Evolutionary conservation across 2,329 filamentous ascomycete species (phyloP).

Genomic region (Clonostachys rhizophaga): DNA sequence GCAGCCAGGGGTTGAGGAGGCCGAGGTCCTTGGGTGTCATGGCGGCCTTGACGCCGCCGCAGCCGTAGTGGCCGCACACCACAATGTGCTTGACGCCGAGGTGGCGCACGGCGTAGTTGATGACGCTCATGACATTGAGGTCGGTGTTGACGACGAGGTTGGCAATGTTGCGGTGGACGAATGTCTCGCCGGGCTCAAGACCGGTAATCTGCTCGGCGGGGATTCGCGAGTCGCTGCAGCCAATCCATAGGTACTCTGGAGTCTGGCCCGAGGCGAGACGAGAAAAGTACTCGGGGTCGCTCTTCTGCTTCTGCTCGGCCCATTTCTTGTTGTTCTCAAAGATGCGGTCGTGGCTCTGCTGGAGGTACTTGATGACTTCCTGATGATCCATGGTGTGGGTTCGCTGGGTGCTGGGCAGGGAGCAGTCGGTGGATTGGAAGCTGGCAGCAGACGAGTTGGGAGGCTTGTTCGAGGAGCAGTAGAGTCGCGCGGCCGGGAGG

Average conservation of each 20-base stretch:
- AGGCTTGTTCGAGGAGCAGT: background rate
- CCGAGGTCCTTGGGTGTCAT: constrained; percentile 68
- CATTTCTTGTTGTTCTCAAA: constrained; percentile 66
- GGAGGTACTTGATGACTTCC: constrained; percentile 49
- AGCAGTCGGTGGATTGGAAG: background rate
- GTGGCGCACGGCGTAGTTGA: constrained; percentile 81
- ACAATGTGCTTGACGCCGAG: constrained; percentile 79
- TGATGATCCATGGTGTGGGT: constrained; percentile 22
- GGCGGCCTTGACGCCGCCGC: constrained; percentile 71
- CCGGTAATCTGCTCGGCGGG: constrained; percentile 87
- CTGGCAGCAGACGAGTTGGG: background rate
- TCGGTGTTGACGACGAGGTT: constrained; percentile 81
- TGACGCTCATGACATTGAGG: constrained; percentile 74
- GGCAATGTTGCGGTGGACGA: constrained; percentile 92
- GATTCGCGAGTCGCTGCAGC: constrained; percentile 85
- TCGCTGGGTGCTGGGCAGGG: background rate
- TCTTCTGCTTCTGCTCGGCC: constrained; percentile 52
- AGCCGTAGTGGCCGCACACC: constrained; percentile 76
- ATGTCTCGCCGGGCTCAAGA: constrained; percentile 83
- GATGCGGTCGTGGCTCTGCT: constrained; percentile 60
- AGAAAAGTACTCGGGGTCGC: constrained; percentile 61
- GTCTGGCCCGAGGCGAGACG: constrained; percentile 60
- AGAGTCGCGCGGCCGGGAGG: background rate
- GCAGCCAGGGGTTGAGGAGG: constrained; percentile 68
- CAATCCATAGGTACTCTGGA: constrained; percentile 80